phyloP scores from a whole-genome alignment of 2,329 filamentous ascomycete species.

The Colletotrichum lentis region DNA sequence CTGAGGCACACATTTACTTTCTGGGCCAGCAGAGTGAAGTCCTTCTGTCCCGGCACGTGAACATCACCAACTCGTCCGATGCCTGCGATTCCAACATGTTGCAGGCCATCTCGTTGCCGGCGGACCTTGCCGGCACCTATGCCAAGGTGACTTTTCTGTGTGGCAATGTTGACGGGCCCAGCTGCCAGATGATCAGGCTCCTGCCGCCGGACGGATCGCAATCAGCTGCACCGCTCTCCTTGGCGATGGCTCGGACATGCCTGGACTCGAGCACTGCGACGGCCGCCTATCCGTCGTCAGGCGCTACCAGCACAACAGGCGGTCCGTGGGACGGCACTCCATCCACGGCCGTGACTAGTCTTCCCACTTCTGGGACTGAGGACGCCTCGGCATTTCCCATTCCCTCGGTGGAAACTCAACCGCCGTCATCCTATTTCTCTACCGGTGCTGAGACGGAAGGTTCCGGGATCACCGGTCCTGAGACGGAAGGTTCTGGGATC shows the following conservation, averaged over 20 bases:
- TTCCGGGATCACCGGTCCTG: neutral
- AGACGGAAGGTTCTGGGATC: neutral
- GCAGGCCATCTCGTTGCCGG: slow-evolving; percentile 3
- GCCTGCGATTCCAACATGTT: neutral
- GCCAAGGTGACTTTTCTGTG: slow-evolving; percentile 1
- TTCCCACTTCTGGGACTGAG: neutral
- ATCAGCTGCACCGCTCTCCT: neutral
- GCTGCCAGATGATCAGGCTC: slow-evolving; percentile 10
- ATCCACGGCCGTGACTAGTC: neutral
- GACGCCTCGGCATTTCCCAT: neutral
- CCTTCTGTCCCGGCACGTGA: slow-evolving; percentile 1
- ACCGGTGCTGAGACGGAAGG: neutral
- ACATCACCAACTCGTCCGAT: slow-evolving; percentile 1
- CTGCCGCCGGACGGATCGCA: neutral
- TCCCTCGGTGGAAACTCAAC: neutral
- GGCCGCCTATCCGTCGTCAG: neutral
- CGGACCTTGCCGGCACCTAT: neutral
- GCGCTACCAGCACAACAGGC: neutral
- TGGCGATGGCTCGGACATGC: neutral
- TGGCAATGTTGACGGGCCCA: neutral
- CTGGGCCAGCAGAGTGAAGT: slow-evolving; percentile 1
- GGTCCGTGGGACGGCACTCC: neutral
- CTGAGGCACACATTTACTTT: slow-evolving; percentile 7
- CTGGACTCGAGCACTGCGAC: neutral
- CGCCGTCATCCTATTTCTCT: neutral